phyloP scores from a whole-genome alignment of 208 protist genomes.

The Trichomonas tenax region DNA sequence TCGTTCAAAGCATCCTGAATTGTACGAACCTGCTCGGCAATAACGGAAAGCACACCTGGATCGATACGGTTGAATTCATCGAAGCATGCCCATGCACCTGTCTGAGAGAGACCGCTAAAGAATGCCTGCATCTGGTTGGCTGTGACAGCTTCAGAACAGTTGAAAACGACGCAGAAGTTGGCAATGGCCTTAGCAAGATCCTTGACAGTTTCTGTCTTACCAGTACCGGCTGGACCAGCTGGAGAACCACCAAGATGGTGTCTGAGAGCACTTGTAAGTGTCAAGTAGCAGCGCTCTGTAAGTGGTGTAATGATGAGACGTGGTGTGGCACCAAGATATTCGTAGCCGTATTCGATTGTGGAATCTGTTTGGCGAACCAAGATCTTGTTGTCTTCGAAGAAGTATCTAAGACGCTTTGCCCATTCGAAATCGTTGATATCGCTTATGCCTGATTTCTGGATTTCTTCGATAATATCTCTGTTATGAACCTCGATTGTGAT shows the following conservation, averaged over 20 bases:
- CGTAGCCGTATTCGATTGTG: constrained; percentile 40
- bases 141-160: constrained; percentile 53
- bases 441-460: constrained; percentile 58
- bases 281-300: constrained; percentile 56
- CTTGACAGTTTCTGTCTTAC: constrained; percentile 57
- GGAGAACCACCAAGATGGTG: constrained; percentile 49
- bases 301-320: constrained; percentile 52
- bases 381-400: constrained; percentile 44
- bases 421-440: constrained; percentile 70
- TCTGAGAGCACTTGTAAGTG: constrained; percentile 54
- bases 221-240: constrained; percentile 53
- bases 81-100: constrained; percentile 85
- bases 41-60: constrained; percentile 88
- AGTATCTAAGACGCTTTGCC: constrained; percentile 43
- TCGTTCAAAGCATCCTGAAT: constrained; percentile 74
- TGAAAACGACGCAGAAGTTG: constrained; percentile 57
- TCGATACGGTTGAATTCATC: constrained; percentile 97
- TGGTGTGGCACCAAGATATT: constrained; percentile 43
- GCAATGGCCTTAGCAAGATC: constrained; percentile 52
- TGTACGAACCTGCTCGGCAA: constrained; percentile 79
- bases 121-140: constrained; percentile 77
- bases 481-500: constrained; percentile 91
- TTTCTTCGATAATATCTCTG: constrained; percentile 47
- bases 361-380: constrained; percentile 36
- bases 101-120: constrained; percentile 81